Percentiles rank a stretch among this genome's conserved stretches.
Conservation (phyloP, 495 filamentous ascomycete genomes). For the Trichoderma erinaceum region DNA sequence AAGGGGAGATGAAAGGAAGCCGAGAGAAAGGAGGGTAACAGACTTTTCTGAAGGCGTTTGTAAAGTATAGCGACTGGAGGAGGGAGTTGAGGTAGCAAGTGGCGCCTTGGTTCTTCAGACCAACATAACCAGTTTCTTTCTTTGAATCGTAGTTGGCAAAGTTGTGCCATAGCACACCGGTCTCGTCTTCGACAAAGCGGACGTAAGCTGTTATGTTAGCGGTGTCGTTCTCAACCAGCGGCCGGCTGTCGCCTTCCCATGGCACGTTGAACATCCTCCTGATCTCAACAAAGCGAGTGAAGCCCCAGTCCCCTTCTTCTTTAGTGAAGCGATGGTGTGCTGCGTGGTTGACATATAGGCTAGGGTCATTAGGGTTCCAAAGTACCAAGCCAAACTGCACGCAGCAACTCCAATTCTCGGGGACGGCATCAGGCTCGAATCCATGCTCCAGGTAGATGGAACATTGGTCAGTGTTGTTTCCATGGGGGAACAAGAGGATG, state of each 20-base stretch:
- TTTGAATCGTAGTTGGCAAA: slow-evolving; percentile 98
- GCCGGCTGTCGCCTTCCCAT: slow-evolving; percentile 57
- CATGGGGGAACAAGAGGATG: slow-evolving; percentile 89
- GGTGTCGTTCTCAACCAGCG: slow-evolving; percentile 81
- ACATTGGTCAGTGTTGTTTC: slow-evolving; percentile 84
- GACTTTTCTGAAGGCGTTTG: slow-evolving; percentile 93
- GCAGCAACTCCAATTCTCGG: slow-evolving; percentile 92
- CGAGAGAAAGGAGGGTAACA: neutral
- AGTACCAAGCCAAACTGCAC: slow-evolving; percentile 92
- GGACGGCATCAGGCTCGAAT: slow-evolving; percentile 54
- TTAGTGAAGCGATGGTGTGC: slow-evolving; percentile 88
- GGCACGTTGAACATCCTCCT: slow-evolving; percentile 68
- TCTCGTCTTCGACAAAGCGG: slow-evolving; percentile 90
- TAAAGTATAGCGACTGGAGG: slow-evolving; percentile 94
- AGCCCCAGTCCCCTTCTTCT: slow-evolving; percentile 98
- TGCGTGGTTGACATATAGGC: slow-evolving; percentile 59
- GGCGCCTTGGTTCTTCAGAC: slow-evolving; percentile 93
- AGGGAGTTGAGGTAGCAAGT: slow-evolving; percentile 99
- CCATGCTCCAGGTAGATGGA: slow-evolving; percentile 98
- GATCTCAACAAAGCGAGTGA: slow-evolving; percentile 85
- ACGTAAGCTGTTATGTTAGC: slow-evolving; percentile 91
- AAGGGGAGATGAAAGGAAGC: no score
- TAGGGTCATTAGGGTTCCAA: slow-evolving; percentile 87
- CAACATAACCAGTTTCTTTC: slow-evolving; percentile 95
- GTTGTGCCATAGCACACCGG: slow-evolving; percentile 98